Conservation (phyloP, 257 asterid genomes). For the Salvia miltiorrhiza region DNA sequence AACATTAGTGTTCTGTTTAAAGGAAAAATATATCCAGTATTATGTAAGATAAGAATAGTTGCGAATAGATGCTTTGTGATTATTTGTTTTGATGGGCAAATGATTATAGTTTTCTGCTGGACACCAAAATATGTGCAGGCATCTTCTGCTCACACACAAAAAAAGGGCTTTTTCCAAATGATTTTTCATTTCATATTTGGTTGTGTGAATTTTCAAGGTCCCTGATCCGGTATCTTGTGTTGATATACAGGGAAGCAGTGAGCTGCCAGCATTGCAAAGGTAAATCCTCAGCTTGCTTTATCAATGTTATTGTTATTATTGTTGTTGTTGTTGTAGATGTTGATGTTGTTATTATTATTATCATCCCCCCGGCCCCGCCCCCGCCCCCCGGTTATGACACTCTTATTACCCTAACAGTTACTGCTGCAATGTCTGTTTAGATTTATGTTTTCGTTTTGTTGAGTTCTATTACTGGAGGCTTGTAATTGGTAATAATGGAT, state of each 20-base stretch:
- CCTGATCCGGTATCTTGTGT: slow-evolving; percentile 27
- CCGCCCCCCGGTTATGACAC: not conserved
- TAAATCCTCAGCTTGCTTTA: slow-evolving; percentile 23
- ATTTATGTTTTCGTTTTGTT: not conserved
- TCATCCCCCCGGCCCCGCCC: no score
- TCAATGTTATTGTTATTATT: slow-evolving; percentile 13
- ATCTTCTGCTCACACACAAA: not conserved
- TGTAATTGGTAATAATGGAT: not conserved
- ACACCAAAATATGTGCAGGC: not conserved
- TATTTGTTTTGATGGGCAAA: slow-evolving; percentile 1
- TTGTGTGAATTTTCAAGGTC: slow-evolving; percentile 19
- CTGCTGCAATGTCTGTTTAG: not conserved
- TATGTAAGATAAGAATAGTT: slow-evolving; percentile 16
- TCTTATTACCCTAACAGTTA: slow-evolving; percentile 9
- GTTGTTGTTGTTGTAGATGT: no score
- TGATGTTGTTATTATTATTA: no score
- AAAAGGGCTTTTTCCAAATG: not conserved
- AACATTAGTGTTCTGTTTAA: slow-evolving; percentile 8
- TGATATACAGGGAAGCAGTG: slow-evolving; percentile 82
- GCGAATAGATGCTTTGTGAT: not conserved
- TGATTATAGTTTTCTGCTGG: not conserved
- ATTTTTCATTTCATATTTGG: not conserved
- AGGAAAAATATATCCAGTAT: not conserved
- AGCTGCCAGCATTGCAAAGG: slow-evolving; percentile 83
- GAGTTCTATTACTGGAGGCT: not conserved